Evolutionary conservation across 768 basidiomycete species (phyloP).

Genomic region (Rickenella mellea): DNA sequence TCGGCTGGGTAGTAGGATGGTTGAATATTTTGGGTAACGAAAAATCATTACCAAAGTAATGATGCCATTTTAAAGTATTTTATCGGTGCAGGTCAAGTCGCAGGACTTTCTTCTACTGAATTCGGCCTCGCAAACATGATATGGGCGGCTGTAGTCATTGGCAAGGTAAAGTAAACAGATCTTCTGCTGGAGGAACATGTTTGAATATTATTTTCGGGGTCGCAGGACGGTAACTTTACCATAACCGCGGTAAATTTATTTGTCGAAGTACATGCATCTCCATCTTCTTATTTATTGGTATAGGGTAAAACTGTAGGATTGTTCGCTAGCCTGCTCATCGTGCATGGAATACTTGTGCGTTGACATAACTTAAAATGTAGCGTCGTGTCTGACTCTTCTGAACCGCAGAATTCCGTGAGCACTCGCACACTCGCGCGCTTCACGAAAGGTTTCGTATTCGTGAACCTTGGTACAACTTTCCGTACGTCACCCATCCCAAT

Average conservation of each 20-base stretch:
- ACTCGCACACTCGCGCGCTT: constrained; percentile 68
- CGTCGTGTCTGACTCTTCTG: neutral
- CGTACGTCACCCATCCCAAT: constrained; percentile 26
- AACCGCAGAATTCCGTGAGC: constrained; percentile 51
- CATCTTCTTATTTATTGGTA: neutral
- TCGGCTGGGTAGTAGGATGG: constrained; percentile 78
- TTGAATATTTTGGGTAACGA: constrained; percentile 62
- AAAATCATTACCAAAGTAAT: neutral
- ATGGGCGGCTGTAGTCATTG: constrained; percentile 62
- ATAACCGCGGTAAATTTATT: constrained; percentile 36
- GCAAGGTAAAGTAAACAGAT: constrained; percentile 25
- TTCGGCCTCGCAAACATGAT: constrained; percentile 77
- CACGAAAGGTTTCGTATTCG: constrained; percentile 73
- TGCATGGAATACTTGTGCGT: constrained; percentile 65
- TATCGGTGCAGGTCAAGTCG: constrained; percentile 51
- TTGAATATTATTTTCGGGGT: constrained; percentile 4
- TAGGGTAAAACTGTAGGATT: constrained; percentile 71
- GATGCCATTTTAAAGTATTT: constrained; percentile 3
- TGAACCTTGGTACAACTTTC: constrained; percentile 76
- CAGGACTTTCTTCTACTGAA: constrained; percentile 79
- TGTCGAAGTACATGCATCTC: neutral
- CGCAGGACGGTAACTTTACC: constrained; percentile 44
- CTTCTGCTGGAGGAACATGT: constrained; percentile 4
- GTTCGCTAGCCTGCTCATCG: constrained; percentile 62
- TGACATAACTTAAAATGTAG: neutral